A percentile compares a stretch with the other conserved stretches of the same genome.
Evolutionary conservation across 305 asterid genomes (phyloP).

Genomic region (Solanum hybrid): DNA sequence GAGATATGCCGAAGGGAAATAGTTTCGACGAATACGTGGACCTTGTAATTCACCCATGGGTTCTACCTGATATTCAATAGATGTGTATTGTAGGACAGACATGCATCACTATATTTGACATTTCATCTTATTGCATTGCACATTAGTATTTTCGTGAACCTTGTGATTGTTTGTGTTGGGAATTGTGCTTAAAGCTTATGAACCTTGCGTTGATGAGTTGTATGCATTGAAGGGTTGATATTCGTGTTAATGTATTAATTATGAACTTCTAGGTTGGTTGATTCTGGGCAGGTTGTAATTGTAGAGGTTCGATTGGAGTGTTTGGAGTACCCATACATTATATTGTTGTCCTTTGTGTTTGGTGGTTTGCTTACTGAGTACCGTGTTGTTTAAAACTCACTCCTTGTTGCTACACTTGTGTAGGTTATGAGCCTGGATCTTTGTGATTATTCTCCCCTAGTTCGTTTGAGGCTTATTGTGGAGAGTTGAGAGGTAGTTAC

Average conservation of each 20-base stretch:
- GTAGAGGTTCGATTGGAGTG: background rate
- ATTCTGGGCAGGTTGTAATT: background rate
- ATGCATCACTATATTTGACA: background rate
- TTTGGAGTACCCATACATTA: background rate
- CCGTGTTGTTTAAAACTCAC: too few species aligned
- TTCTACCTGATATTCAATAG: background rate
- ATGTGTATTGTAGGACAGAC: background rate
- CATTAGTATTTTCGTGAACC: background rate
- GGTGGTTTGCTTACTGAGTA: background rate
- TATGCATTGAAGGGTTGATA: background rate
- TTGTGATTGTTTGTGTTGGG: background rate
- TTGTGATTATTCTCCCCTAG: too few species aligned
- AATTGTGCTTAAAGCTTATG: background rate
- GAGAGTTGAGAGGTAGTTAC: too few species aligned
- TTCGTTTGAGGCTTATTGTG: too few species aligned
- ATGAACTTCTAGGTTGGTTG: background rate
- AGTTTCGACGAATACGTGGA: background rate
- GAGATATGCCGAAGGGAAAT: background rate
- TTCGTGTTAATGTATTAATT: background rate
- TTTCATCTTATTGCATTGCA: background rate
- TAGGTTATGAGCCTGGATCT: too few species aligned
- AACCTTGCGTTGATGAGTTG: background rate
- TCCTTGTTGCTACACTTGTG: too few species aligned
- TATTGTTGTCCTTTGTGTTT: background rate
- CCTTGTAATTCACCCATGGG: background rate